phyloP scores from a whole-genome alignment of 768 basidiomycete species.

The Suillus cothurnatus region DNA sequence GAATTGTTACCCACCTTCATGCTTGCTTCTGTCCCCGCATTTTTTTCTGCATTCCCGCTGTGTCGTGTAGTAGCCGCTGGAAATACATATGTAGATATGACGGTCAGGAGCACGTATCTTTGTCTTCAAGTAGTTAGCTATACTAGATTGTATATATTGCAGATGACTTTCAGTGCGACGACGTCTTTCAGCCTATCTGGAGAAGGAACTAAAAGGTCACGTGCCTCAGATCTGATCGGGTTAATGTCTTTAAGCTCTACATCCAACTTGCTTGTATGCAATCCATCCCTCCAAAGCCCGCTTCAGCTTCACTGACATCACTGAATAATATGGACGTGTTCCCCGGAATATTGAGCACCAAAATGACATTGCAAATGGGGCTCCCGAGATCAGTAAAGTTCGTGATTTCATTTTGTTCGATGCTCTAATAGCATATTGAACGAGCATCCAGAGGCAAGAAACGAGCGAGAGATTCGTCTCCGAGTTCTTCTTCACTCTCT shows the following conservation, averaged over 20 bases:
- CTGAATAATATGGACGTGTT: background rate
- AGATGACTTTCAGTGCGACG: background rate
- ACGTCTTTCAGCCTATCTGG: too few species aligned
- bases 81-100: too few species aligned
- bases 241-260: background rate
- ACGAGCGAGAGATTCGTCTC: constrained; percentile 38
- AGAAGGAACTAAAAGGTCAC: background rate
- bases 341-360: background rate
- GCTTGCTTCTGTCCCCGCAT: too few species aligned
- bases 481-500: constrained; percentile 38
- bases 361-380: background rate
- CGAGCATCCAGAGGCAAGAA: constrained; percentile 48
- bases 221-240: constrained; percentile 2
- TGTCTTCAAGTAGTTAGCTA: background rate
- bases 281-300: constrained; percentile 6
- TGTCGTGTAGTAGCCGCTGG: too few species aligned
- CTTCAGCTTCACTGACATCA: constrained; percentile 1
- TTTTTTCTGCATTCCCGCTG: too few species aligned
- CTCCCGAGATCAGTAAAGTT: constrained; percentile 2
- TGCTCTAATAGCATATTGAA: constrained; percentile 4
- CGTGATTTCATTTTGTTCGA: background rate
- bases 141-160: background rate
- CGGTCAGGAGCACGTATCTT: too few species aligned
- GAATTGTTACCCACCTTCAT: too few species aligned
- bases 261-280: constrained; percentile 10